These are phyloP conservation scores for Sarcodon sp. DNA, from an alignment of 768 basidiomycete species.

Conservation along the genomic window DNA sequence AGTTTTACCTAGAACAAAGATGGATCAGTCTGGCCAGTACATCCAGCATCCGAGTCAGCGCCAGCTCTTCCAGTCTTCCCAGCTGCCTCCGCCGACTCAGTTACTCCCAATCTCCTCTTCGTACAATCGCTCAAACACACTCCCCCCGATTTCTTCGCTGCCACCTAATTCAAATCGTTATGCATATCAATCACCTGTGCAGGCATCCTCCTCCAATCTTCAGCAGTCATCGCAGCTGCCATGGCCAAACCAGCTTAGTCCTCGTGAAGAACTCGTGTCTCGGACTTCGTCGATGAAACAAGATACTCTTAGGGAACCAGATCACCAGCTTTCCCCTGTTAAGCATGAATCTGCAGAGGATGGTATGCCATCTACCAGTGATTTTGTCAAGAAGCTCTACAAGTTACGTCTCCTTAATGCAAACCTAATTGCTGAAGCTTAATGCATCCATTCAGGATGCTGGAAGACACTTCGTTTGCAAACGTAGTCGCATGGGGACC, in stretches of 20 bases:
- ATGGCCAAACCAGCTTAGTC: slow-evolving; percentile 18
- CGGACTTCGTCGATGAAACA: slow-evolving; percentile 11
- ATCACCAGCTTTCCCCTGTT: slow-evolving; percentile 6
- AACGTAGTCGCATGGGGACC: slow-evolving; percentile 77
- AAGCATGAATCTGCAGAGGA: slow-evolving; percentile 32
- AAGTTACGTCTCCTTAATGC: slow-evolving; percentile 25
- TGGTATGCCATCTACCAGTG: slow-evolving; percentile 75
- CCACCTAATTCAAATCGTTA: slow-evolving; percentile 15
- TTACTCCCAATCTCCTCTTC: slow-evolving; percentile 22
- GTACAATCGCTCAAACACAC: slow-evolving; percentile 24
- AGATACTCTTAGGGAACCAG: slow-evolving; percentile 6
- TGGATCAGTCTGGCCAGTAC: slow-evolving; percentile 15
- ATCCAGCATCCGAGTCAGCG: slow-evolving; percentile 9
- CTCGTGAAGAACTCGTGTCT: slow-evolving; percentile 21
- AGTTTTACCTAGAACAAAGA: slow-evolving; percentile 6
- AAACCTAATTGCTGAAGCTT: background rate
- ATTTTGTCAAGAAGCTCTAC: slow-evolving; percentile 93
- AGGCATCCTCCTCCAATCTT: slow-evolving; percentile 19
- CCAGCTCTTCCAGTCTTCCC: slow-evolving; percentile 27
- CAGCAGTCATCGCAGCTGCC: slow-evolving; percentile 16
- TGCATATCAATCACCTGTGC: slow-evolving; percentile 21
- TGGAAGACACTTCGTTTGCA: slow-evolving; percentile 64
- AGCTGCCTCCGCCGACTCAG: slow-evolving; percentile 30
- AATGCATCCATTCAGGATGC: slow-evolving; percentile 45
- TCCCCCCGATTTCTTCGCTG: slow-evolving; percentile 23